phyloP scores from a whole-genome alignment of 176 grass and related monocot genomes.

The Hyparrhenia diplandra region DNA sequence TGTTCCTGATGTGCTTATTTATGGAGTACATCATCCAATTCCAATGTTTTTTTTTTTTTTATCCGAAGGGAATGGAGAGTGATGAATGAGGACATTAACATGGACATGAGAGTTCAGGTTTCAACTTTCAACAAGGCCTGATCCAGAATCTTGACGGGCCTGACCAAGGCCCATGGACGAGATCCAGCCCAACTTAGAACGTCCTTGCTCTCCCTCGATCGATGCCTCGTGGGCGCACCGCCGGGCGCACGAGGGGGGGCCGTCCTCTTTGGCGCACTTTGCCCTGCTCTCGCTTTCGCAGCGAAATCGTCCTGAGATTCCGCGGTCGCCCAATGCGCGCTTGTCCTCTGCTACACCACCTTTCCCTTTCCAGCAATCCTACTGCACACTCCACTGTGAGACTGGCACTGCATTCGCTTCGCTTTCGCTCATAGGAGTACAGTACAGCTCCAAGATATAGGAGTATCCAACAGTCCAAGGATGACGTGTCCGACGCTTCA shows the following conservation, averaged over 20 bases:
- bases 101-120: too few relatives aligned
- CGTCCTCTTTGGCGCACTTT: background rate
- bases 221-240: background rate
- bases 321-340: constrained; percentile 1
- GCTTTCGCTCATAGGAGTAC: background rate
- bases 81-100: too few relatives aligned
- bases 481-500: background rate
- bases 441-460: background rate
- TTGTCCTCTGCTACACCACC: background rate
- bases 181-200: background rate
- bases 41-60: too few relatives aligned
- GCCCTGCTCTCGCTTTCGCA: background rate
- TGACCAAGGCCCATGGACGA: too few relatives aligned
- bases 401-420: background rate
- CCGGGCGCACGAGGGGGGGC: background rate
- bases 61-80: too few relatives aligned
- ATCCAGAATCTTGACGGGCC: background rate
- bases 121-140: background rate
- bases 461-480: background rate
- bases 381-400: background rate
- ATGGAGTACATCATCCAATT: too few relatives aligned
- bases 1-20: too few relatives aligned
- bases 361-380: background rate
- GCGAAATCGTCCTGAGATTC: constrained; percentile 22
- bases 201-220: background rate